A percentile compares a stretch with the other conserved stretches of the same genome.
Evolutionary conservation across 2,329 filamentous ascomycete species (phyloP).

Genomic region (Trichoderma atroviride): DNA sequence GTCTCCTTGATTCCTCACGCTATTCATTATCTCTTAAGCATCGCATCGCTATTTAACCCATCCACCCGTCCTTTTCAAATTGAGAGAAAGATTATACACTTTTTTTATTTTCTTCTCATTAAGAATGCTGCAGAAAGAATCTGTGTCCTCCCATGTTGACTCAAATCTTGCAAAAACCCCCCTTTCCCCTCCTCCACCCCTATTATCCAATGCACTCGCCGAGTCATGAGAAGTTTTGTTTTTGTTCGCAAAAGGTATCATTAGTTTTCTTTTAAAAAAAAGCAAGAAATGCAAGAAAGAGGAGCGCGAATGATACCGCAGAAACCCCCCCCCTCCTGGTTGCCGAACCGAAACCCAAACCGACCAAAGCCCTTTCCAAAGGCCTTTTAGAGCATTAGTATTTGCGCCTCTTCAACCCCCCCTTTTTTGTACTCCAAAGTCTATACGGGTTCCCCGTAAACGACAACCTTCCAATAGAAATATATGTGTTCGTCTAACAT

Average conservation of each 20-base stretch:
- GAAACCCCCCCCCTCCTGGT: background rate
- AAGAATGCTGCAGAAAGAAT: background rate
- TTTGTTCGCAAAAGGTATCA: slow-evolving; percentile 36
- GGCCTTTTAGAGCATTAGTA: background rate
- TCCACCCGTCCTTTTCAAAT: background rate
- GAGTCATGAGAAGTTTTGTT: background rate
- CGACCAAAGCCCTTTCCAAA: background rate
- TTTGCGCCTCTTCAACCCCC: background rate
- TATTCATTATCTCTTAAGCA: background rate
- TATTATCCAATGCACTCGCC: slow-evolving; percentile 22
- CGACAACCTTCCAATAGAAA: background rate
- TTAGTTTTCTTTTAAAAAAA: slow-evolving; percentile 28
- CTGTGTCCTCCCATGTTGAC: background rate
- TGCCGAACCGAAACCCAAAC: background rate
- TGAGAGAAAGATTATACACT: background rate
- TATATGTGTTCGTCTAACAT: background rate
- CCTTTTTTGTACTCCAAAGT: slow-evolving; percentile 1
- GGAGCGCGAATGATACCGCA: background rate
- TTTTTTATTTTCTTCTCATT: background rate
- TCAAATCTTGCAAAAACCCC: background rate
- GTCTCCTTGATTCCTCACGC: background rate
- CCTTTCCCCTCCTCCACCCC: background rate
- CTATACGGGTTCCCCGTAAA: background rate
- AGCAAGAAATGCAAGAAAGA: background rate
- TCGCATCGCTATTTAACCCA: background rate